Percentiles rank a stretch among this genome's conserved stretches.
phyloP scores from a whole-genome alignment of 345 rosid species.

The Murraya paniculata region DNA sequence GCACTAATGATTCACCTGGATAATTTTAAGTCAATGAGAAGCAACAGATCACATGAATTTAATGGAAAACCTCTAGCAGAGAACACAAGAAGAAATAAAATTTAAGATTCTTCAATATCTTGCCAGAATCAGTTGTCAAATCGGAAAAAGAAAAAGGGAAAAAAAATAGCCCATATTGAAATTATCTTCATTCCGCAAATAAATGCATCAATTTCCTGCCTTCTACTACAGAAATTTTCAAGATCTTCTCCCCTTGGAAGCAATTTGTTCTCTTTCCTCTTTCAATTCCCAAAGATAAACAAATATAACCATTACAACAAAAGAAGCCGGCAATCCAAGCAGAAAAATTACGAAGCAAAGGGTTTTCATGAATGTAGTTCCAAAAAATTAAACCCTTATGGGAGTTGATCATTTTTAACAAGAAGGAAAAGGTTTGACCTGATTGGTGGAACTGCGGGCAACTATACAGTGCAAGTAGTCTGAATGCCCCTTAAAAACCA shows the following conservation, averaged over 20 bases:
- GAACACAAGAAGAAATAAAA: background rate
- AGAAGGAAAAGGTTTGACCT: slow-evolving; percentile 45
- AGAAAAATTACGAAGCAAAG: background rate
- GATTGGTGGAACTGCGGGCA: slow-evolving; percentile 64
- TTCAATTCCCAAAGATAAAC: background rate
- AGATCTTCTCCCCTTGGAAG: background rate
- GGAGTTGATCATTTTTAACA: background rate
- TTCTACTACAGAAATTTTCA: background rate
- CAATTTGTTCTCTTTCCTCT: background rate
- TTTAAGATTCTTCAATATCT: background rate
- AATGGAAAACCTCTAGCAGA: too few species aligned
- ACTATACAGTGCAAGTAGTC: slow-evolving; percentile 85
- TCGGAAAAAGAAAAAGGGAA: background rate
- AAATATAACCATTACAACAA: background rate
- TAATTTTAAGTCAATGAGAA: background rate
- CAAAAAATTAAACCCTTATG: background rate
- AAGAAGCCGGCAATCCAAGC: background rate
- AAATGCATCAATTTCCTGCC: background rate
- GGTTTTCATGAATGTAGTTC: background rate
- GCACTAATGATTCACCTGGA: background rate
- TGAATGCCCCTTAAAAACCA: slow-evolving; percentile 79
- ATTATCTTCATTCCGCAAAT: background rate
- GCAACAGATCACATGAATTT: background rate
- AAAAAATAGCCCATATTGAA: background rate
- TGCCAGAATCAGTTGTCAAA: background rate